Base-by-base conservation (phyloP, 2,329 filamentous ascomycete species). In the Microdochium paspali region DNA sequence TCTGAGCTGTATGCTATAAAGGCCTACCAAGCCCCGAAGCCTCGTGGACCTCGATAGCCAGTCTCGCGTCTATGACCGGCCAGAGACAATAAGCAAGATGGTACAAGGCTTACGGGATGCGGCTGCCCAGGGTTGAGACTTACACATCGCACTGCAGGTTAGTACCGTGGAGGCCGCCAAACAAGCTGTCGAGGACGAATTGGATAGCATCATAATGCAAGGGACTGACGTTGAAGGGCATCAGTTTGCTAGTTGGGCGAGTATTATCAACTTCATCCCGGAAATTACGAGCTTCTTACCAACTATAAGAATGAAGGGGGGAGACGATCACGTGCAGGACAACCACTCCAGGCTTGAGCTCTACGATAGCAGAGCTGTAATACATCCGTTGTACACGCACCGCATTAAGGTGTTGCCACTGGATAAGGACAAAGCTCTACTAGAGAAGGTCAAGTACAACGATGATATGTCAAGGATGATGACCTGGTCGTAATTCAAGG, bases 201-300 rank as follows among this genome's bases (percentile, higher is more conserved):
- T 68, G 1, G 71, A 78, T 50, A 66, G 73, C 10, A 59, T 79
- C 10, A 71, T 79, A 10, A 68, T 74, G 5, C 75, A 79, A 57
- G 74, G 74, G 7, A 60, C 61, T 2, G 75, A 78, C 57, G 74
- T 74, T 4, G 74, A 74, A 7, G 75, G 75, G 0, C 75, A 78
- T 51, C 74, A 76, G 32, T 68, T 72, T 26, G 66, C 63, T 1
- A 57, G 59, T 12, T 69, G 68, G 12, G 72, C 73, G 1, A 62
- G 72, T 3, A 48, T 78, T 10, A 55, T 76, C 0, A 62, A 68
- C 6, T 61, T 78, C 2, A 52, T 77, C 4, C 74, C 74, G 1
- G 74, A 78, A 57, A 62, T 76, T 2, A 49, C 54, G 3, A 73
- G 77, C 53, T 60, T 64, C 12, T 44, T 74, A n/a, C n/a, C 73